phyloP scores from a whole-genome alignment of 306 rosid species.

The Cucurbita maxima region DNA sequence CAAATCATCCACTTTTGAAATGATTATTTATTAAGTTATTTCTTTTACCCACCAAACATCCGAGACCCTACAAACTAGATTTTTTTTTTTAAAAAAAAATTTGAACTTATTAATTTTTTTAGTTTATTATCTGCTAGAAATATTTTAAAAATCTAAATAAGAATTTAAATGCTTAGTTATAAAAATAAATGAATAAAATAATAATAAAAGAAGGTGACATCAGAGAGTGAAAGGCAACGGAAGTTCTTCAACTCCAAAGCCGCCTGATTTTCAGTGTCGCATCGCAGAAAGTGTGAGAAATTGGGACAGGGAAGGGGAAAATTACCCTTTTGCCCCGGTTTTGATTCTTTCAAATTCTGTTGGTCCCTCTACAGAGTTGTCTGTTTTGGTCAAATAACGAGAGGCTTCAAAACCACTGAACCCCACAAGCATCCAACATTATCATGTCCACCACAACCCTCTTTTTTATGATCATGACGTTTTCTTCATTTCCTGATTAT shows the following conservation, averaged over 20 bases:
- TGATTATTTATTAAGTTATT: no score
- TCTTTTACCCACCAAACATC: background rate
- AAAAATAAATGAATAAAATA: no score
- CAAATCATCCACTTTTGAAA: background rate
- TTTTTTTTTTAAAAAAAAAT: no score
- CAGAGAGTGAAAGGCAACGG: background rate
- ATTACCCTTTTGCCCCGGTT: background rate
- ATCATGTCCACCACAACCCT: constrained; percentile 4
- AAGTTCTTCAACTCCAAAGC: background rate
- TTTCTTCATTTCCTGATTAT: background rate
- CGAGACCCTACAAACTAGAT: no score
- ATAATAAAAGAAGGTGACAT: background rate
- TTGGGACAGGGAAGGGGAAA: background rate
- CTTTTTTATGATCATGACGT: background rate
- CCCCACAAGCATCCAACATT: constrained; percentile 4
- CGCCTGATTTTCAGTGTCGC: background rate
- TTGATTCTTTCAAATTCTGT: background rate
- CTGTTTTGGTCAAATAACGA: background rate
- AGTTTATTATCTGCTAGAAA: no score
- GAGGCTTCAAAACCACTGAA: background rate
- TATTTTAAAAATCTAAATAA: no score
- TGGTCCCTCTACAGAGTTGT: background rate
- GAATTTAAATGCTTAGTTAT: no score
- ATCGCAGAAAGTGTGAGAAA: background rate
- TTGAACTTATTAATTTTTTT: no score